phyloP scores from a whole-genome alignment of 1,139 yeast genomes.

The Kodamaea sp. region DNA sequence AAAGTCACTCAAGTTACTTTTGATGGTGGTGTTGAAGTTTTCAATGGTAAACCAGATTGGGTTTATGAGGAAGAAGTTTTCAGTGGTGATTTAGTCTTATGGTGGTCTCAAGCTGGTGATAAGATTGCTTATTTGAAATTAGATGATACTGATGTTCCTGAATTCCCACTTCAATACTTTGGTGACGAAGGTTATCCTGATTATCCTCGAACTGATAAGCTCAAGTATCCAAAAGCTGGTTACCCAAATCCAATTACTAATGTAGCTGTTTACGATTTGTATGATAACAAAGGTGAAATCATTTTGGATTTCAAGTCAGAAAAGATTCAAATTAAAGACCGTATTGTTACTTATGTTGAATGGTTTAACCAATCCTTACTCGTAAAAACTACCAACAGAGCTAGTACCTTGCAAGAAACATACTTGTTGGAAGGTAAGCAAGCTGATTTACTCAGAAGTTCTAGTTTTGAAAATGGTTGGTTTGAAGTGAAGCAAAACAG shows the following conservation, averaged over 20 bases:
- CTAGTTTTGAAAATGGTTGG: constrained; percentile 46
- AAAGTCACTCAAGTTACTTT: constrained; percentile 36
- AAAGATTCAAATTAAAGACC: constrained; percentile 20
- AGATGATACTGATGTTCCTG: constrained; percentile 53
- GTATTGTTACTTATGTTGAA: constrained; percentile 40
- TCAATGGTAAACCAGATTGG: constrained; percentile 61
- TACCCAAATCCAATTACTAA: constrained; percentile 42
- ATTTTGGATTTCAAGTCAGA: constrained; percentile 23
- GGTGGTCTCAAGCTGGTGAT: constrained; percentile 59
- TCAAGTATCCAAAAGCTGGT: constrained; percentile 49
- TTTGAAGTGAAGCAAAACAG: constrained; percentile 83
- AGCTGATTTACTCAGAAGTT: constrained; percentile 35
- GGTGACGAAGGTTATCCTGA: constrained; percentile 45
- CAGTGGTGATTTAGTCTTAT: constrained; percentile 46
- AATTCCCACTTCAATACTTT: constrained; percentile 50
- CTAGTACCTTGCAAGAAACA: constrained; percentile 39
- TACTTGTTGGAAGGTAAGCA: constrained; percentile 35
- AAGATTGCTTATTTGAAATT: constrained; percentile 46
- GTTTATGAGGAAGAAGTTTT: constrained; percentile 61
- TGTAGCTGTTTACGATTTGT: constrained; percentile 33
- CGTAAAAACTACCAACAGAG: constrained; percentile 43
- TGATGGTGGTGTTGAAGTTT: constrained; percentile 49
- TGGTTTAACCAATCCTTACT: constrained; percentile 38
- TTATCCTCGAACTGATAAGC: constrained; percentile 37
- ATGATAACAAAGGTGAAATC: constrained; percentile 10